Evolutionary conservation across 106 monocot genomes (phyloP), one percentile per base, ranked within the genome.

Genomic region (Dendrobium officinale): DNA sequence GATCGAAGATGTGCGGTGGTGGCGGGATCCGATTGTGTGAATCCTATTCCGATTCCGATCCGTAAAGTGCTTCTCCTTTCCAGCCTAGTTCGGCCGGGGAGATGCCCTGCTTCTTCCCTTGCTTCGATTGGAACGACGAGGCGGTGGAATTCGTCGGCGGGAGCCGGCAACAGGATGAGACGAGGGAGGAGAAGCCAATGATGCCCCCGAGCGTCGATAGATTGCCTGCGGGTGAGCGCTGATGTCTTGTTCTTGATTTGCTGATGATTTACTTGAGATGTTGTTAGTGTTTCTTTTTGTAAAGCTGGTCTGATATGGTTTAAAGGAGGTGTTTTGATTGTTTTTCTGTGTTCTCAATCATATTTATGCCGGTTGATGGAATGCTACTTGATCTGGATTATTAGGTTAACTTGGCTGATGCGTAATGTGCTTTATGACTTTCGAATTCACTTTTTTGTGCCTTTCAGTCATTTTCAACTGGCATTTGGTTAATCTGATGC

Each of bases 171-270:
- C 26, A 76, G 26, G 76, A 76, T 76, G 76, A 76, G 76, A 76
- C 49, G 49, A 76, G 76, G 49, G 76, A 76, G 49, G 76, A 76
- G 76, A 76, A 76, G 49, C 76, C 76, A 26, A 76, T 76, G 76
- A 76, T 76, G 48, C 49, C 76, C 24, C 76, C 76, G 20, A 44
- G 43, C 43, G 22, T 74, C 43, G 42, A 74, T 42, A 74, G 41
- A 42, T 44, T 74, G 42, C 20, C 41, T 74, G 74, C 41, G 16
- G 74, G 74, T 74, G 19, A 74, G 74, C 19, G 3, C 7, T 44
- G 43, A 1, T 20, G 44, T 19, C 6, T 29, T 43, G 9, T 7
- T 74, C 43, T 74, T 9, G 16, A 9, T 19, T 42, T 44, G 74
- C 13, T 42, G 42, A 42, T 5, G 42, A 19, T 42, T 41, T 40